These are phyloP conservation scores for Jaenimonas drosophilae DNA, from an alignment of 208 protist species.

Conservation along the genomic window DNA sequence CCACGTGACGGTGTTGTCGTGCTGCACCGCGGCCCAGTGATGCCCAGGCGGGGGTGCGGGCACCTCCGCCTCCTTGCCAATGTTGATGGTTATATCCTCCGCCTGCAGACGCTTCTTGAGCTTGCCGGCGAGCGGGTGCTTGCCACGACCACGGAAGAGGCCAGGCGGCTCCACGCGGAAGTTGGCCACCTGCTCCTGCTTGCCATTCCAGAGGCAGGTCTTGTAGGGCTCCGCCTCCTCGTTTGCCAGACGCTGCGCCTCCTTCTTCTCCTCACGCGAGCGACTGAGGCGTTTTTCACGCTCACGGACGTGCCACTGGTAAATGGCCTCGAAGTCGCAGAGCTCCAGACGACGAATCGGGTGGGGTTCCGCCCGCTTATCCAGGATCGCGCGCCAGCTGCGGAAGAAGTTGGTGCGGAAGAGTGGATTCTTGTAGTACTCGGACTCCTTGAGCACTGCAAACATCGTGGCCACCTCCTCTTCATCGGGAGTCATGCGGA, in stretches of 20 bases:
- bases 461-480: conserved; percentile 99
- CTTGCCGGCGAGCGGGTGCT: conserved; percentile 94
- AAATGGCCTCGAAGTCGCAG: conserved; percentile 96
- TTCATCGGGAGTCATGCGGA: conserved; percentile 90
- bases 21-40: conserved; percentile 90
- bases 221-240: conserved; percentile 83
- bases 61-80: conserved; percentile 78
- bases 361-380: conserved; percentile 58
- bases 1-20: conserved; percentile 97
- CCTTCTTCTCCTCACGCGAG: conserved; percentile 93
- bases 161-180: conserved; percentile 97
- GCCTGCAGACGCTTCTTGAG: conserved; percentile 94
- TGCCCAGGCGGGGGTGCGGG: conserved; percentile 91
- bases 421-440: conserved; percentile 91
- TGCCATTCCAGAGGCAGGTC: conserved; percentile 91
- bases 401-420: conserved; percentile 98
- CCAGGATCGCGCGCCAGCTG: conserved; percentile 88
- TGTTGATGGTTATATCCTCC: conserved; percentile 98
- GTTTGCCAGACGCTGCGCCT: conserved; percentile 70
- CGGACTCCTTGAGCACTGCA: conserved; percentile 88
- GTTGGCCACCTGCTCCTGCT: conserved; percentile 94
- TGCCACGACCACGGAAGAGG: conserved; percentile 97
- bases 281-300: conserved; percentile 81
- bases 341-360: conserved; percentile 91
- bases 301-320: conserved; percentile 80